These are phyloP conservation scores for Sphaerulina musiva DNA, from an alignment of 2,329 filamentous ascomycete species.

Conservation along the genomic window DNA sequence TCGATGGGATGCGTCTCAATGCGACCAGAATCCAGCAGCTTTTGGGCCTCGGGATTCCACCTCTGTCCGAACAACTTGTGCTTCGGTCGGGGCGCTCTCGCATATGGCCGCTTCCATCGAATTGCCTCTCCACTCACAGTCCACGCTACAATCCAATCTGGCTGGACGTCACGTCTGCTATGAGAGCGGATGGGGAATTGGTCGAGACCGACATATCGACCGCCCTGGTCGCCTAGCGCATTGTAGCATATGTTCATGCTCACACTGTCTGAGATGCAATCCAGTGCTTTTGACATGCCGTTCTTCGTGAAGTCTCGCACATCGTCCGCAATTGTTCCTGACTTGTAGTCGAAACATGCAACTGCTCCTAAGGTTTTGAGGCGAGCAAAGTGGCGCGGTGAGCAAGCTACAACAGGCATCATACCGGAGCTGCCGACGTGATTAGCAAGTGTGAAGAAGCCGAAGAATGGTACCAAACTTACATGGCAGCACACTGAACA, in stretches of 20 bases:
- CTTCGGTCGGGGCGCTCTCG: conserved; percentile 12
- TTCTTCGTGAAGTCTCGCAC: conserved; percentile 14
- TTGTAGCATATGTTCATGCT: conserved; percentile 20
- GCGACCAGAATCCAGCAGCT: conserved; percentile 12
- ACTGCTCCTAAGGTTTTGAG: conserved; percentile 16
- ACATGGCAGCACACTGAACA: conserved; percentile 18
- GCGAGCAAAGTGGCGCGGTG: conserved; percentile 16
- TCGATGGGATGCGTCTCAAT: conserved; percentile 17
- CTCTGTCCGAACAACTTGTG: conserved; percentile 13
- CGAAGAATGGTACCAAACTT: neutral
- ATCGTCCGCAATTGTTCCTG: conserved; percentile 12
- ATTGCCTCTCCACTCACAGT: conserved; percentile 18
- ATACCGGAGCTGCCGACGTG: conserved; percentile 10
- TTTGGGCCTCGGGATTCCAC: conserved; percentile 18
- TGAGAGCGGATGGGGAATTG: conserved; percentile 19
- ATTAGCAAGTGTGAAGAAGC: conserved; percentile 4
- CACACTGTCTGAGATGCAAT: conserved; percentile 18
- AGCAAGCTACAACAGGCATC: conserved; percentile 15
- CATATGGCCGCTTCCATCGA: conserved; percentile 17
- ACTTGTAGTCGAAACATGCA: conserved; percentile 17
- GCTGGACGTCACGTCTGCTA: conserved; percentile 16
- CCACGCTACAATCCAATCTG: conserved; percentile 21
- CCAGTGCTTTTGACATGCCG: conserved; percentile 11
- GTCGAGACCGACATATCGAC: conserved; percentile 19
- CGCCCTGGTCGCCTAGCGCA: conserved; percentile 15